These are phyloP conservation scores for Nakazawaea molendinolei DNA, from an alignment of 805 yeast genomes.

Conservation along the genomic window DNA sequence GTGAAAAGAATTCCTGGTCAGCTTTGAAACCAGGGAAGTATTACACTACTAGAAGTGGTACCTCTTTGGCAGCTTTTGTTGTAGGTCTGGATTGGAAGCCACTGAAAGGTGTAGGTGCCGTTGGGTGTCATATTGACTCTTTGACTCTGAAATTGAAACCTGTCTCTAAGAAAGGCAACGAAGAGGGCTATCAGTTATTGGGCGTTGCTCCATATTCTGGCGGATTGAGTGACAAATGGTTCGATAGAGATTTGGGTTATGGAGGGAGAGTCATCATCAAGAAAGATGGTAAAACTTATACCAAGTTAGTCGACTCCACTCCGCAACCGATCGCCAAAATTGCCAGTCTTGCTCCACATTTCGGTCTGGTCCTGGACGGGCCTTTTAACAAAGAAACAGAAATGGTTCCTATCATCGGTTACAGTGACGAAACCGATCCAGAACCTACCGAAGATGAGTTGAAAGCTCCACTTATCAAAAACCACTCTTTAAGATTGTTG, in stretches of 20 bases:
- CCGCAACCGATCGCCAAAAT: conserved; percentile 72
- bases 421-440: conserved; percentile 28
- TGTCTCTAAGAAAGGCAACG: conserved; percentile 46
- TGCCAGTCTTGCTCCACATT: conserved; percentile 84
- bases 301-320: conserved; percentile 47
- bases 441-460: conserved; percentile 55
- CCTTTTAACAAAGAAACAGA: conserved; percentile 75
- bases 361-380: conserved; percentile 60
- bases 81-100: conserved; percentile 64
- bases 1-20: conserved; percentile 57
- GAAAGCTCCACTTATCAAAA: conserved; percentile 56
- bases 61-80: conserved; percentile 61
- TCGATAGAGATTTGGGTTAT: conserved; percentile 81
- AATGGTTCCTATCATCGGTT: conserved; percentile 75
- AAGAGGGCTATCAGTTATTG: conserved; percentile 69
- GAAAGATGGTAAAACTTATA: conserved; percentile 29
- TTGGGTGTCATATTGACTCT: conserved; percentile 72
- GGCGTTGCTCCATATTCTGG: conserved; percentile 87
- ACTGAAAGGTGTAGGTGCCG: conserved; percentile 57
- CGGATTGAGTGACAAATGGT: conserved; percentile 57
- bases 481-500: conserved; percentile 60
- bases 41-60: conserved; percentile 63
- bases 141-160: conserved; percentile 69
- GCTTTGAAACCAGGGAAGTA: conserved; percentile 44
- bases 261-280: conserved; percentile 69